A percentile compares a stretch with the other conserved stretches of the same genome.
Conservation (phyloP, 441 rosid species). For the Adansonia rubrostipa region DNA sequence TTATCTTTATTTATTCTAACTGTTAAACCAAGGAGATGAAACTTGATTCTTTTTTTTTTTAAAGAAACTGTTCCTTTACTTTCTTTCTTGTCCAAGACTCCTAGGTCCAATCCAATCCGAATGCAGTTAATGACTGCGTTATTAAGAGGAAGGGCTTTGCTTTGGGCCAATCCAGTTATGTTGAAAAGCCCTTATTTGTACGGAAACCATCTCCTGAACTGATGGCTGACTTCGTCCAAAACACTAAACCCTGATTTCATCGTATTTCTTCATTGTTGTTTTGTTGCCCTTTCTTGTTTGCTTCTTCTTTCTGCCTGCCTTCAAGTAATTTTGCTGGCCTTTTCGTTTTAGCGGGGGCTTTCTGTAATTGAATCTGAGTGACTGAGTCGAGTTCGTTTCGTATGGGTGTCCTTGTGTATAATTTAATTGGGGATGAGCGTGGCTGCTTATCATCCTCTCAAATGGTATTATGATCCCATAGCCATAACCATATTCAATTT, state of each 20-base stretch:
- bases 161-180: background rate
- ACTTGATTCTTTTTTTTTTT: too few species aligned
- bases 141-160: too few species aligned
- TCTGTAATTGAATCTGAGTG: background rate
- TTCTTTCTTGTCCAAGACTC: too few species aligned
- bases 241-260: background rate
- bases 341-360: background rate
- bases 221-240: background rate
- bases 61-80: too few species aligned
- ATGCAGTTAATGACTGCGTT: background rate
- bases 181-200: background rate
- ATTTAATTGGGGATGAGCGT: conserved; percentile 26
- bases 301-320: conserved; percentile 7
- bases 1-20: too few species aligned
- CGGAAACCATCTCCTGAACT: background rate
- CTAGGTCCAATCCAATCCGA: background rate
- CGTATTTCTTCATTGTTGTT: background rate
- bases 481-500: conserved; percentile 24
- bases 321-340: background rate
- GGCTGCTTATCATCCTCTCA: conserved; percentile 41
- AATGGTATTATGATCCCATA: conserved; percentile 27
- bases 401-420: too few species aligned
- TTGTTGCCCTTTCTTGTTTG: background rate
- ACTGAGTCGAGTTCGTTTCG: background rate
- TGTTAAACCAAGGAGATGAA: too few species aligned